These are phyloP conservation scores for Phoma sp. DNA, from an alignment of 2,329 filamentous ascomycete genomes.

Conservation along the genomic window DNA sequence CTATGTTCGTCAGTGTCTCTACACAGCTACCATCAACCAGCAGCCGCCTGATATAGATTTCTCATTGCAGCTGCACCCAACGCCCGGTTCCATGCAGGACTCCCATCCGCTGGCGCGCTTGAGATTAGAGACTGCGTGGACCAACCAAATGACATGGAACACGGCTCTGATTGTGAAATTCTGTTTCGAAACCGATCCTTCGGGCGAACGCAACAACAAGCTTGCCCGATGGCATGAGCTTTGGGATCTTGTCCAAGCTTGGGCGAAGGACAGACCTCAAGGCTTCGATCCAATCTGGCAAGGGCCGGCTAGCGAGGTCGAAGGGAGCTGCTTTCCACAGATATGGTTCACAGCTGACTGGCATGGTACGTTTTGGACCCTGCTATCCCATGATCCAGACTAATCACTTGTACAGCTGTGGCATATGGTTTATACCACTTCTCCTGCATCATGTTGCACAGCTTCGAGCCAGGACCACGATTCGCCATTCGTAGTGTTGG, in stretches of 20 bases:
- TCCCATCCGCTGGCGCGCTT: constrained; percentile 35
- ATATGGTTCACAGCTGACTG: constrained; percentile 43
- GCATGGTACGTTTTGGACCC: constrained; percentile 31
- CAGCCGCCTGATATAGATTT: constrained; percentile 41
- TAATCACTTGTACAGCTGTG: constrained; percentile 23
- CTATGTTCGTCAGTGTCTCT: constrained; percentile 44
- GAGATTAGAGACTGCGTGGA: constrained; percentile 41
- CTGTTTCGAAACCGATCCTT: constrained; percentile 32
- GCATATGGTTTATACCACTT: constrained; percentile 40
- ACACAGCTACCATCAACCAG: constrained; percentile 43
- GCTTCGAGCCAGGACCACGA: constrained; percentile 38
- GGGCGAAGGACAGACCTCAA: constrained; percentile 31
- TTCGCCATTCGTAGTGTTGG: constrained; percentile 34
- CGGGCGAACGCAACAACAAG: constrained; percentile 20
- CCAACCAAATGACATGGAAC: constrained; percentile 45
- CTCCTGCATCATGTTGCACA: constrained; percentile 39
- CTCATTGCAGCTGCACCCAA: constrained; percentile 34
- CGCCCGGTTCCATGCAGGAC: constrained; percentile 30
- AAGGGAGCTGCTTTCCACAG: constrained; percentile 29
- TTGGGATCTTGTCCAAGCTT: constrained; percentile 33
- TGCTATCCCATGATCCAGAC: neutral
- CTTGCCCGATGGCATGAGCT: constrained; percentile 31
- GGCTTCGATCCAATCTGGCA: constrained; percentile 42
- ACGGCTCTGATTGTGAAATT: constrained; percentile 41
- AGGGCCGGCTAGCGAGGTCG: constrained; percentile 18